These are phyloP conservation scores for Pythium myriotylum DNA, from an alignment of 352 stramenopile genomes.

Conservation along the genomic window DNA sequence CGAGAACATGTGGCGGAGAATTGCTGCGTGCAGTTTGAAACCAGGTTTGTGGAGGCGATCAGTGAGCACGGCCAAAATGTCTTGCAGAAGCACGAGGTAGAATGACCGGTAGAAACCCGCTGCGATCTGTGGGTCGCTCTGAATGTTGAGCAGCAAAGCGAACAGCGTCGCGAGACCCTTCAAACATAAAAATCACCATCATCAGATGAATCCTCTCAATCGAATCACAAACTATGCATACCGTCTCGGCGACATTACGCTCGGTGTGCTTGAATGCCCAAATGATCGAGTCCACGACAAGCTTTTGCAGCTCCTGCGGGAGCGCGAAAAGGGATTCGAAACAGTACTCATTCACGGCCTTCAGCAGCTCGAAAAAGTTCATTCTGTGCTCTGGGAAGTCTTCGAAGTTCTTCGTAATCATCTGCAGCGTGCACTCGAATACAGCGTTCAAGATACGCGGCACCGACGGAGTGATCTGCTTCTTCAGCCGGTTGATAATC, in stretches of 20 bases:
- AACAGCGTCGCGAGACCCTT: constrained; percentile 96
- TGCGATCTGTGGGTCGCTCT: constrained; percentile 92
- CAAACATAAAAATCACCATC: neutral
- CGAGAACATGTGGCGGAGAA: constrained; percentile 98
- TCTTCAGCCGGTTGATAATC: constrained; percentile 97
- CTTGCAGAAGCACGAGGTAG: constrained; percentile 93
- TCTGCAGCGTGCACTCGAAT: constrained; percentile 98
- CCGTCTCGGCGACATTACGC: constrained; percentile 97
- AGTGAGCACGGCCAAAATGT: constrained; percentile 97
- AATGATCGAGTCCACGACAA: constrained; percentile 99
- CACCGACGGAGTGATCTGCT: constrained; percentile 79
- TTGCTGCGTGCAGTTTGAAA: constrained; percentile 98
- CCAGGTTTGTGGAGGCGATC: constrained; percentile 99
- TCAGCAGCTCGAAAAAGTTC: constrained; percentile 98
- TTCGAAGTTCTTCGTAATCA: constrained; percentile 99
- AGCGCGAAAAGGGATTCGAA: constrained; percentile 98
- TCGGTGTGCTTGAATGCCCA: constrained; percentile 99
- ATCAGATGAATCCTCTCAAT: too few species aligned
- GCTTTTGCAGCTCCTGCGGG: constrained; percentile 96
- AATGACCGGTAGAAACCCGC: constrained; percentile 99
- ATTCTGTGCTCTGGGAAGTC: constrained; percentile 99
- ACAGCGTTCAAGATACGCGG: constrained; percentile 97
- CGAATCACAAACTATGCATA: too few species aligned
- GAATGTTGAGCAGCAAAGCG: constrained; percentile 96
- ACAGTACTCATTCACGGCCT: constrained; percentile 94